Conservation (phyloP, 257 asterid genomes). For the Pogostemon cablin region DNA sequence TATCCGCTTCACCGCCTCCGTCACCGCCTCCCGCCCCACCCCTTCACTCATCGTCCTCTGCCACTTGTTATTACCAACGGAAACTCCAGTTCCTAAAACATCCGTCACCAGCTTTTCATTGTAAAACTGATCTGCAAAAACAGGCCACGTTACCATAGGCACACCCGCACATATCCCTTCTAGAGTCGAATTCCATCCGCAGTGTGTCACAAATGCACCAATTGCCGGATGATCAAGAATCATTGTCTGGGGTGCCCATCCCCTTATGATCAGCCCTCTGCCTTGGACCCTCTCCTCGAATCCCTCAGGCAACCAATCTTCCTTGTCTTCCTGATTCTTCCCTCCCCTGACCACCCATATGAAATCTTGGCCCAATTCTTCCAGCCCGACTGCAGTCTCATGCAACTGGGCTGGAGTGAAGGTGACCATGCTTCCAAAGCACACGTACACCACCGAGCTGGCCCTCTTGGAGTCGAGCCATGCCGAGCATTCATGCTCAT, state of each 20-base stretch:
- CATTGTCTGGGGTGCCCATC: slow-evolving; percentile 53
- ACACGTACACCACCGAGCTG: slow-evolving; percentile 42
- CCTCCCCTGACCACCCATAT: slow-evolving; percentile 41
- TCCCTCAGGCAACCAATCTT: slow-evolving; percentile 41
- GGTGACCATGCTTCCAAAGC: slow-evolving; percentile 40
- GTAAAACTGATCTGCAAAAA: slow-evolving; percentile 46
- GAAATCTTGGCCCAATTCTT: slow-evolving; percentile 41
- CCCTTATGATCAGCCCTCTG: slow-evolving; percentile 38
- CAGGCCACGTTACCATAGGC: slow-evolving; percentile 60
- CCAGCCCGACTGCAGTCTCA: slow-evolving; percentile 46
- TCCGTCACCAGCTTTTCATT: slow-evolving; percentile 47
- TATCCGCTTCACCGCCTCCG: slow-evolving; percentile 33
- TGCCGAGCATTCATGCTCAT: slow-evolving; percentile 34
- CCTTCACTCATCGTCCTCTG: slow-evolving; percentile 26
- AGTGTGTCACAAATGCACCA: slow-evolving; percentile 48
- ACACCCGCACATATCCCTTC: slow-evolving; percentile 46
- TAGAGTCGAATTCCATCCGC: slow-evolving; percentile 54
- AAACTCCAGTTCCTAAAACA: slow-evolving; percentile 40
- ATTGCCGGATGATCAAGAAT: slow-evolving; percentile 40
- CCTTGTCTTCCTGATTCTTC: not conserved
- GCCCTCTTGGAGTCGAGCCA: slow-evolving; percentile 50
- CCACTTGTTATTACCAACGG: slow-evolving; percentile 45
- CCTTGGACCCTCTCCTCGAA: slow-evolving; percentile 33
- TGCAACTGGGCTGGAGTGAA: slow-evolving; percentile 35
- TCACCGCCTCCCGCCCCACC: slow-evolving; percentile 38